Evolutionary conservation across 2,329 filamentous ascomycete genomes (phyloP).

Genomic region (Neospermospora avenae): DNA sequence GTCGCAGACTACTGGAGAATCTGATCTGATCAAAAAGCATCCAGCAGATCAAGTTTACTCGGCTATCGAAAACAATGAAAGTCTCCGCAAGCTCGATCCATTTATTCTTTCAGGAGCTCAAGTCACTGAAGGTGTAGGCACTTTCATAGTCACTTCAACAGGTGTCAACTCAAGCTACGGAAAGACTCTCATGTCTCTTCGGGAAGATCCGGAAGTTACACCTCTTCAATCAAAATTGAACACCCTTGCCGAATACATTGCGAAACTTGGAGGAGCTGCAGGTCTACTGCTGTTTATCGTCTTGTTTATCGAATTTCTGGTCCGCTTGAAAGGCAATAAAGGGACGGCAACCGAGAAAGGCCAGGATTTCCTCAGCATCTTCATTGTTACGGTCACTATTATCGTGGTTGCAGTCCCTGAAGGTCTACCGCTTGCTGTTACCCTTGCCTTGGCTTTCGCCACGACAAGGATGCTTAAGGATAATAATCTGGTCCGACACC

Average conservation of each 20-base stretch:
- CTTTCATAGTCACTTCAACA: conserved; percentile 71
- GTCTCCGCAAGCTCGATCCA: conserved; percentile 65
- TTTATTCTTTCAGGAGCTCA: conserved; percentile 81
- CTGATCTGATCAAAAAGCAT: conserved; percentile 67
- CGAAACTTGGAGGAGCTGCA: conserved; percentile 69
- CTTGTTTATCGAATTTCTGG: conserved; percentile 74
- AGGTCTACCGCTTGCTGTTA: conserved; percentile 64
- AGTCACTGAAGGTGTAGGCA: conserved; percentile 71
- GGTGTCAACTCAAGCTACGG: conserved; percentile 73
- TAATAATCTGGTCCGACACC: conserved; percentile 66
- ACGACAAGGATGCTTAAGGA: conserved; percentile 66
- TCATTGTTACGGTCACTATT: conserved; percentile 63
- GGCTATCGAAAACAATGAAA: conserved; percentile 57
- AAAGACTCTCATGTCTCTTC: conserved; percentile 74
- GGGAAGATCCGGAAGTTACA: conserved; percentile 73
- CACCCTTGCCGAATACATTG: conserved; percentile 73
- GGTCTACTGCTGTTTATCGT: conserved; percentile 75
- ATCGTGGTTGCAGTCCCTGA: conserved; percentile 68
- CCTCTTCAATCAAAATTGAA: conserved; percentile 77
- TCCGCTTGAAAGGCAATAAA: conserved; percentile 50
- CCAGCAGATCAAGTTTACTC: conserved; percentile 61
- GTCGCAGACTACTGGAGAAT: conserved; percentile 74
- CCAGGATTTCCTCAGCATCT: conserved; percentile 57
- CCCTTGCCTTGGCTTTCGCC: conserved; percentile 63
- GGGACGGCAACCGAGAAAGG: conserved; percentile 53